phyloP scores from a whole-genome alignment of 768 basidiomycete species.

The Boletus speciosus region DNA sequence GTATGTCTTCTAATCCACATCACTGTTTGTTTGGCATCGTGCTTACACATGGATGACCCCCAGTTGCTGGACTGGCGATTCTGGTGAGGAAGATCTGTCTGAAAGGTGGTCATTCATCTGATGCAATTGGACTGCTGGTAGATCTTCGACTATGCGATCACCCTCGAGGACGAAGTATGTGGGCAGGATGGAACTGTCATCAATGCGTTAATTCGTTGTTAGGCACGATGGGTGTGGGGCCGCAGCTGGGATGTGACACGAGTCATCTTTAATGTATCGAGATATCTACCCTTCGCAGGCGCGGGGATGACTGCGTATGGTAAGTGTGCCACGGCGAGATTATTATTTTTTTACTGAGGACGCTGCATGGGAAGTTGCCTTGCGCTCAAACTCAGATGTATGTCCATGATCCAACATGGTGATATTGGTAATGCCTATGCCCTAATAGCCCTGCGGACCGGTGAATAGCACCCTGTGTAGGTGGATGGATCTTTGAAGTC shows the following conservation, averaged over 20 bases:
- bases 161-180: conserved; percentile 11
- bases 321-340: too few species aligned
- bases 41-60: not conserved
- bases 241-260: conserved; percentile 17
- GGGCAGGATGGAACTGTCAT: too few species aligned
- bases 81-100: conserved; percentile 2
- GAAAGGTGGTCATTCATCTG: not conserved
- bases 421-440: not conserved
- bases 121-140: not conserved
- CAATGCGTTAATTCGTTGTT: not conserved
- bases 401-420: not conserved
- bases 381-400: conserved; percentile 4
- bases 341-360: too few species aligned
- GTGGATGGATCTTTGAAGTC: not conserved
- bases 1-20: too few species aligned
- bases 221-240: conserved; percentile 20
- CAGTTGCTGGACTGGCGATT: conserved; percentile 18
- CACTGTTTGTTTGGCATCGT: not conserved
- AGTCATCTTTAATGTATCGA: too few species aligned
- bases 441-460: not conserved
- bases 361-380: too few species aligned
- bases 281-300: too few species aligned
- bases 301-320: conserved; percentile 9
- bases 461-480: conserved; percentile 2
- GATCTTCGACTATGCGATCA: conserved; percentile 12